These are phyloP conservation scores for Urtica urens DNA, from an alignment of 306 rosid species.

Conservation along the genomic window DNA sequence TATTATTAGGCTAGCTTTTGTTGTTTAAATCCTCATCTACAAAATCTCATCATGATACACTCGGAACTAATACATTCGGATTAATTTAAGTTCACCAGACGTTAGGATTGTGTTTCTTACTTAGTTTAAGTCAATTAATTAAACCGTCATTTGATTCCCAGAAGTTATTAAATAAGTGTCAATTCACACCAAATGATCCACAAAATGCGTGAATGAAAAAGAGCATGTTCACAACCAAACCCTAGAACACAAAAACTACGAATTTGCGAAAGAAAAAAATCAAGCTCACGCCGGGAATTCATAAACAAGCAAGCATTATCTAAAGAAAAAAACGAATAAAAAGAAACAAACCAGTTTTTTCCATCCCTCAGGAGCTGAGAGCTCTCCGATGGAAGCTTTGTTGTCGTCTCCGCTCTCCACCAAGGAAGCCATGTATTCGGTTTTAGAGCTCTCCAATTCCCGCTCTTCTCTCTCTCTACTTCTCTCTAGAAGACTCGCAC, in stretches of 20 bases:
- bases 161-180: too few relatives aligned
- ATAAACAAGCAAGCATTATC: slow-evolving; percentile 2
- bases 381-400: slow-evolving; percentile 4
- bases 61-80: too few relatives aligned
- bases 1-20: too few relatives aligned
- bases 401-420: slow-evolving; percentile 6
- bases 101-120: too few relatives aligned
- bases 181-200: too few relatives aligned
- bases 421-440: not conserved
- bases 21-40: too few relatives aligned
- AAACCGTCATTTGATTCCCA: too few relatives aligned
- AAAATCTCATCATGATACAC: too few relatives aligned
- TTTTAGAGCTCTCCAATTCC: slow-evolving; percentile 5
- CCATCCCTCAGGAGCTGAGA: slow-evolving; percentile 13
- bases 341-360: slow-evolving; percentile 13
- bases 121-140: too few relatives aligned
- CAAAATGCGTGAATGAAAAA: not conserved
- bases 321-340: not conserved
- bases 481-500: not conserved
- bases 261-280: not conserved
- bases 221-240: too few relatives aligned
- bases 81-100: too few relatives aligned
- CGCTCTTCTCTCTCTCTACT: slow-evolving; percentile 5
- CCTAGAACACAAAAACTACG: not conserved
- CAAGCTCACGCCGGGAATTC: not conserved